Conservation (phyloP, 306 rosid species). For the Pterocarpus santalinus region DNA sequence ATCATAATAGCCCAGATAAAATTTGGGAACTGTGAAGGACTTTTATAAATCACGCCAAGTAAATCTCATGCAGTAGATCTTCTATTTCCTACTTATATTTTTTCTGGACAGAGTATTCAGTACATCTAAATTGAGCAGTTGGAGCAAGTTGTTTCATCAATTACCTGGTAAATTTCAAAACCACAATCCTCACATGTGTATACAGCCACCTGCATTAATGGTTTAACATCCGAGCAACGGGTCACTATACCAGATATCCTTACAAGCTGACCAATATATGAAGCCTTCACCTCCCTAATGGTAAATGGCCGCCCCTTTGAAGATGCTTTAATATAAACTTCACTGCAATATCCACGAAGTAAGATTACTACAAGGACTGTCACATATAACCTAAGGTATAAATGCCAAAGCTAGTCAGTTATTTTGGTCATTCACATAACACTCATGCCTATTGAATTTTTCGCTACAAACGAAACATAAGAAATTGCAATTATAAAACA, state of each 20-base stretch:
- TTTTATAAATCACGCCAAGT: background rate
- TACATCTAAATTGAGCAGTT: slow-evolving; percentile 11
- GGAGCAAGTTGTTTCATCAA: slow-evolving; percentile 20
- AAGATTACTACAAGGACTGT: slow-evolving; percentile 21
- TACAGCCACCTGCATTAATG: slow-evolving; percentile 97
- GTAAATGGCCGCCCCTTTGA: slow-evolving; percentile 90
- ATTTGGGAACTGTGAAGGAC: background rate
- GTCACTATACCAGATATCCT: slow-evolving; percentile 93
- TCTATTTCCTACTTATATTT: slow-evolving; percentile 1
- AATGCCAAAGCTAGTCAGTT: background rate
- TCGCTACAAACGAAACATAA: slow-evolving; percentile 2
- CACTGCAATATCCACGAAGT: slow-evolving; percentile 62
- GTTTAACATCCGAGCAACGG: slow-evolving; percentile 97
- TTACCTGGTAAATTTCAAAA: slow-evolving; percentile 98
- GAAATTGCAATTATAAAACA: slow-evolving; percentile 8
- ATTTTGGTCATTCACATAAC: background rate
- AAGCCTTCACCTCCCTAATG: slow-evolving; percentile 97
- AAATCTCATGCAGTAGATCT: background rate
- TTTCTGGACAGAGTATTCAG: background rate
- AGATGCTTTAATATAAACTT: slow-evolving; percentile 89
- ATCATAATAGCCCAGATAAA: slow-evolving; percentile 17
- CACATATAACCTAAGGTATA: slow-evolving; percentile 11
- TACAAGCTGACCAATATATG: slow-evolving; percentile 94
- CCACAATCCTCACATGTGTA: slow-evolving; percentile 99
- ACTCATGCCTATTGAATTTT: background rate